These are phyloP conservation scores for Diversispora eburnea DNA, from an alignment of 192 early-diverging fungal genomes.

Conservation along the genomic window DNA sequence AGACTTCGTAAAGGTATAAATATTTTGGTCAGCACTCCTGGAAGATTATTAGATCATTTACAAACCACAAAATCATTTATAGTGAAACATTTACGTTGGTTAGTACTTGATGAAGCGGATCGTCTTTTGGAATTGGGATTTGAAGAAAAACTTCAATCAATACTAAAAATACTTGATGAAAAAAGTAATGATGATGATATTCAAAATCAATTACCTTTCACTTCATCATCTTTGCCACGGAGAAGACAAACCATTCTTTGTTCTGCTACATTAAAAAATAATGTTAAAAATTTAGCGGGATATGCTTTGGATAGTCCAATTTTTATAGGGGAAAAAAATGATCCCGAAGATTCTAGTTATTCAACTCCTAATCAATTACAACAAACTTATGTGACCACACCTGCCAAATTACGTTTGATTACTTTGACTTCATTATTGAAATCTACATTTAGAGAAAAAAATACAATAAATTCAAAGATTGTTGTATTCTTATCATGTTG, in stretches of 20 bases:
- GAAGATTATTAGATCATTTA: constrained; percentile 86
- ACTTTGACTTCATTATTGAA: constrained; percentile 75
- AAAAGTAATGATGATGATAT: constrained; percentile 39
- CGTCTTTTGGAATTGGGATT: constrained; percentile 93
- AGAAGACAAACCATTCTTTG: constrained; percentile 75
- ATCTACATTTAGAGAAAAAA: constrained; percentile 38
- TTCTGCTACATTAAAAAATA: constrained; percentile 88
- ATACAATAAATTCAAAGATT: constrained; percentile 50
- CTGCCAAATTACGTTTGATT: constrained; percentile 90
- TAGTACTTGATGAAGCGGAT: constrained; percentile 98
- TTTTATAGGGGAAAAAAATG: constrained; percentile 67
- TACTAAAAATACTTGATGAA: constrained; percentile 61
- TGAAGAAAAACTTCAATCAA: constrained; percentile 69
- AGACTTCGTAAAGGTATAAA: constrained; percentile 83
- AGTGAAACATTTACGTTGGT: constrained; percentile 83
- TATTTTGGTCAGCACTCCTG: constrained; percentile 91
- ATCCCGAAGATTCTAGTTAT: constrained; percentile 39
- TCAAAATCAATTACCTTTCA: constrained; percentile 27
- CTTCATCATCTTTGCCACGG: constrained; percentile 50
- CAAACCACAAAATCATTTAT: constrained; percentile 82
- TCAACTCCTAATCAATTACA: constrained; percentile 83
- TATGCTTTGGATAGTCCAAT: constrained; percentile 72
- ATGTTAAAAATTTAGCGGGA: constrained; percentile 80
- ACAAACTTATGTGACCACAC: constrained; percentile 80
- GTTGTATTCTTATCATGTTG: constrained; percentile 93